Evolutionary conservation across 257 asterid species (phyloP).

Genomic region (Asclepias syriaca): DNA sequence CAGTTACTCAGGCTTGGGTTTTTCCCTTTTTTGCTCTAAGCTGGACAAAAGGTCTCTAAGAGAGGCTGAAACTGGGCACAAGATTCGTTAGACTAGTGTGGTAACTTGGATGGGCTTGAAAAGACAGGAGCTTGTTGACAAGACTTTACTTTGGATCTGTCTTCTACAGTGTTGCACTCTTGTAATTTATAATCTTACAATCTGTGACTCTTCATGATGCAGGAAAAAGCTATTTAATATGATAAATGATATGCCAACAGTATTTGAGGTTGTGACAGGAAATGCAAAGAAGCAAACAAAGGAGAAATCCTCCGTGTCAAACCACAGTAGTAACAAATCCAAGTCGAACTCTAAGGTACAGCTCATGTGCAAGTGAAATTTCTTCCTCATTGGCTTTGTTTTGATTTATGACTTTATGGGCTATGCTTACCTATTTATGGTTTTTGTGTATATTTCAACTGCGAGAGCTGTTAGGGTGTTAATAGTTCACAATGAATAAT

Average conservation of each 20-base stretch:
- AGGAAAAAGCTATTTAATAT: constrained; percentile 28
- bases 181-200: background rate
- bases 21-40: background rate
- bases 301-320: constrained; percentile 54
- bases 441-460: background rate
- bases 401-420: background rate
- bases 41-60: background rate
- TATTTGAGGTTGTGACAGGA: constrained; percentile 33
- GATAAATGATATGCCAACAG: constrained; percentile 36
- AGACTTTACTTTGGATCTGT: background rate
- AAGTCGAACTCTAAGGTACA: constrained; percentile 49
- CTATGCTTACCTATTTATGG: background rate
- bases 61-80: background rate
- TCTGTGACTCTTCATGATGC: background rate
- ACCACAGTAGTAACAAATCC: constrained; percentile 52
- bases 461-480: background rate
- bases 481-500: background rate
- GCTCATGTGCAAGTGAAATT: background rate
- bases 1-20: background rate
- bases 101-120: constrained; percentile 5
- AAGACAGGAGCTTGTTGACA: background rate
- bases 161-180: background rate
- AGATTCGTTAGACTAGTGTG: background rate
- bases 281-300: constrained; percentile 29
- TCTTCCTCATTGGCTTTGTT: background rate